Base-by-base conservation (phyloP, 495 filamentous ascomycete species). In the Podospora bellae-mahoneyi region DNA sequence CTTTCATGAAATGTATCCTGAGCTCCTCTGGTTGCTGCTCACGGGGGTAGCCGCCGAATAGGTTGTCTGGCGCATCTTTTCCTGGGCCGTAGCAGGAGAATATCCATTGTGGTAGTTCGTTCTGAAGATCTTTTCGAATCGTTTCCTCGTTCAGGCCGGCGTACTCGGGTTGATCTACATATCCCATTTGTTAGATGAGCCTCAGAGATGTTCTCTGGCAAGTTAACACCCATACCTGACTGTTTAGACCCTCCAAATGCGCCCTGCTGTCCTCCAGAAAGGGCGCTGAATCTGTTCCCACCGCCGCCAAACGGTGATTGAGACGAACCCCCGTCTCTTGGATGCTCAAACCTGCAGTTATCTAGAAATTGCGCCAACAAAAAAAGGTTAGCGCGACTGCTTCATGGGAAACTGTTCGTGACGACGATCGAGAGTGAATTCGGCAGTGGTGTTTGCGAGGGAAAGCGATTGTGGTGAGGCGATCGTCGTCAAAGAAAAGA, bases 1-100 rank as follows among this genome's bases (percentile, higher is more conserved):
- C 82, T 64, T 86, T 76, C 72, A 92, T 87, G 79, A 90, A 89
- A 23, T 86, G 84, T 16, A 93, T 62, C 64, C 92, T 85, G 62
- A 93, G 82, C 74, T 97, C 93, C 77, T 97, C 93, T 48, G 89
- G 88, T 72, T 92, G 94, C 71, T 92, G 88, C 77, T 97, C 93
- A 23, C 91, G 82, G n/a, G 84, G 81, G 57, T 84, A 83, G 5
- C 92, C 92, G 20, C 91, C 92, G 72, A 96, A 93, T 1, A 97
- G 82, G 75, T 93, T 91, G 15, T 85, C 84, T 1, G 93, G 93
- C 1, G 88, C 88, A 64, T 92, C 84, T 69, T 79, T 82, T 4
- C 86, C 88, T 0, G 93, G 92, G 5, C 86, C 90, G 77, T 94
- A 97, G 53, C 87, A 84, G 0, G 93, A 96, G n/a, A 96, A 84